Conservation (phyloP, 768 basidiomycete genomes). For the Mycena filopes region DNA sequence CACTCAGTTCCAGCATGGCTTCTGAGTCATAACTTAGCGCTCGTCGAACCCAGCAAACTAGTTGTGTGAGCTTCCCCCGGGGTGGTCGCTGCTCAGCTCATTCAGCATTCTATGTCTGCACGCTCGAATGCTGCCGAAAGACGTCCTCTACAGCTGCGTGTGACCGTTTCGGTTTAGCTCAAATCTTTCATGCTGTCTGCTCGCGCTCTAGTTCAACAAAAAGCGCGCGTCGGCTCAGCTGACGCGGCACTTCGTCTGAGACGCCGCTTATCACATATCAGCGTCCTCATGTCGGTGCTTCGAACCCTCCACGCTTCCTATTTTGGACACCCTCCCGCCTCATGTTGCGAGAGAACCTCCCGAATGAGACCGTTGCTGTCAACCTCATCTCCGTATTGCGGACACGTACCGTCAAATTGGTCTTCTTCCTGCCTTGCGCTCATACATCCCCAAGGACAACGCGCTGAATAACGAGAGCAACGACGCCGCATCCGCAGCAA, state of each 20-base stretch:
- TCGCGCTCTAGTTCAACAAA: not conserved
- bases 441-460: not conserved
- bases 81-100: slow-evolving; percentile 1
- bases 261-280: slow-evolving; percentile 21
- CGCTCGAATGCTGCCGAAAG: too few relatives aligned
- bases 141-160: too few relatives aligned
- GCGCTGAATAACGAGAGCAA: not conserved
- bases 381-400: not conserved
- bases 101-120: too few relatives aligned
- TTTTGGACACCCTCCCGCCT: slow-evolving; percentile 22
- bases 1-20: slow-evolving; percentile 9
- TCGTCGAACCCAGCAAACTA: not conserved
- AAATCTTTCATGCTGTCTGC: too few relatives aligned
- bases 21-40: slow-evolving; percentile 8
- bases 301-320: slow-evolving; percentile 18
- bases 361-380: slow-evolving; percentile 11
- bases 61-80: not conserved
- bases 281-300: slow-evolving; percentile 22
- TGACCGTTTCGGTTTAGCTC: too few relatives aligned
- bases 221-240: slow-evolving; percentile 20
- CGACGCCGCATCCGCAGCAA: not conserved
- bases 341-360: slow-evolving; percentile 28
- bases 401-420: too few relatives aligned
- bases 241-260: slow-evolving; percentile 6
- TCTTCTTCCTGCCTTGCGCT: too few relatives aligned